Conservation (phyloP, 352 stramenopile genomes). For the Saprolegnia diclina region DNA sequence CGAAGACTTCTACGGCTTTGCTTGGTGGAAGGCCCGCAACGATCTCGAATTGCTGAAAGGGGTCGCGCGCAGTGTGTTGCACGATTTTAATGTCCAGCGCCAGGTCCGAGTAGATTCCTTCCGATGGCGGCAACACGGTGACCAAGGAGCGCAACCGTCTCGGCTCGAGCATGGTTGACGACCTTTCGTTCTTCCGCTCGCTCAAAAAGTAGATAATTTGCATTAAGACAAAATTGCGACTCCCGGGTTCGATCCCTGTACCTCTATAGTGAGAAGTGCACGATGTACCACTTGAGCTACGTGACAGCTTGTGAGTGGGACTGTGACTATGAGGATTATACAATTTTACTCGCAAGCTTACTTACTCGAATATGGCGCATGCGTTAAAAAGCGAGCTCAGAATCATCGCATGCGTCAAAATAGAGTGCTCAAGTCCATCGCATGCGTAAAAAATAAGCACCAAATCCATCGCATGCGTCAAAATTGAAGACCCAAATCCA, state of each 20-base stretch:
- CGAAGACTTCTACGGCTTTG: neutral
- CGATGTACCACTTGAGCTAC: neutral
- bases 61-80: neutral
- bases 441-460: too few relatives aligned
- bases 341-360: too few relatives aligned
- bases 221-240: neutral
- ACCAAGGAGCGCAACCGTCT: neutral
- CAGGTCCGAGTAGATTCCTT: neutral
- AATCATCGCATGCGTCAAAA: too few relatives aligned
- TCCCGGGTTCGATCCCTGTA: neutral
- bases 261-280: neutral
- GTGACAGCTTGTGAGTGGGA: neutral
- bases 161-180: neutral
- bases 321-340: neutral
- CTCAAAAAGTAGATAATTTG: neutral
- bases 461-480: too few relatives aligned
- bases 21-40: neutral
- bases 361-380: too few relatives aligned
- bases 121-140: neutral
- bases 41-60: neutral
- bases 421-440: too few relatives aligned
- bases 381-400: too few relatives aligned
- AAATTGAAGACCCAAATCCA: too few relatives aligned
- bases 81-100: neutral
- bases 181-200: neutral